These are phyloP conservation scores for Ganoderma meredithae DNA, from an alignment of 1,284 basidiomycete genomes.

Conservation along the genomic window DNA sequence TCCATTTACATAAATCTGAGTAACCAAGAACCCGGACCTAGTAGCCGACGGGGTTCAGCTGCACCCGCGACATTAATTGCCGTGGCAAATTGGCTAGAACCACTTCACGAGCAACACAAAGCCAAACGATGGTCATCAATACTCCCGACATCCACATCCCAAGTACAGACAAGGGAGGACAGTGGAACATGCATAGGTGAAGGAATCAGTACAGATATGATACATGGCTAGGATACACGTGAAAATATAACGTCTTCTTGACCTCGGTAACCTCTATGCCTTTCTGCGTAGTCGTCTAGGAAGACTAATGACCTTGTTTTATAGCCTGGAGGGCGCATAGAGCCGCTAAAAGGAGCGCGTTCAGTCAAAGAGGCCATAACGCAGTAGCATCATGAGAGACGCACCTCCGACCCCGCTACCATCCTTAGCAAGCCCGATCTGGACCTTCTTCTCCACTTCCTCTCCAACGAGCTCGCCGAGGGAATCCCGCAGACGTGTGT, in stretches of 20 bases:
- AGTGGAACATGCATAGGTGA: not conserved
- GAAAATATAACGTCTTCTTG: slow-evolving; percentile 21
- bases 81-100: not conserved
- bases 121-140: not conserved
- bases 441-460: slow-evolving; percentile 79
- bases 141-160: not conserved
- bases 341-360: slow-evolving; percentile 58
- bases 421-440: slow-evolving; percentile 95
- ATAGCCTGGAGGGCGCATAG: slow-evolving; percentile 76
- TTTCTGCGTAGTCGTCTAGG: not conserved
- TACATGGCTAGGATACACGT: slow-evolving; percentile 32
- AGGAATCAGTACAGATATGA: slow-evolving; percentile 18
- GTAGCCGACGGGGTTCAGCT: not conserved
- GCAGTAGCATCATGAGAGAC: slow-evolving; percentile 37
- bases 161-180: not conserved
- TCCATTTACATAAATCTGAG: not conserved
- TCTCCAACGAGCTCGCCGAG: slow-evolving; percentile 81
- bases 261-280: slow-evolving; percentile 6
- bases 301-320: slow-evolving; percentile 50
- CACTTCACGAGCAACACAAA: not conserved
- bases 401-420: slow-evolving; percentile 96
- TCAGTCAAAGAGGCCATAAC: not conserved
- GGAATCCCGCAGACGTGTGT: slow-evolving; percentile 76
- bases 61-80: slow-evolving; percentile 4
- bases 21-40: not conserved